phyloP scores from a whole-genome alignment of 73 alveolate genomes.

The Blepharisma stoltei region DNA sequence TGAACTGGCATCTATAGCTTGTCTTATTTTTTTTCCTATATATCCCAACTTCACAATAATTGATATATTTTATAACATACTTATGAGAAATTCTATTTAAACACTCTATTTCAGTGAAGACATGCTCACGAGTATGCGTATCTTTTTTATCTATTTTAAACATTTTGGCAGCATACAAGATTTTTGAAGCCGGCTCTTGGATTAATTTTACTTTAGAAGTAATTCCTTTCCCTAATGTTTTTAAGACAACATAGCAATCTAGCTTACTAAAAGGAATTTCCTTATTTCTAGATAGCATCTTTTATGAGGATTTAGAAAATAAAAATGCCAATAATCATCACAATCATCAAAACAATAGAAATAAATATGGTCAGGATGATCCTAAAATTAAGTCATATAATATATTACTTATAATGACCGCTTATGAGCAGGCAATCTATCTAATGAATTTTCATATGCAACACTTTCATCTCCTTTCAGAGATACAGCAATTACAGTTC shows the following conservation, averaged over 20 bases:
- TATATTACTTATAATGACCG: too few species aligned
- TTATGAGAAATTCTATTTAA: slow-evolving; percentile 51
- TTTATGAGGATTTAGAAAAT: too few species aligned
- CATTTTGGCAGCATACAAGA: slow-evolving; percentile 48
- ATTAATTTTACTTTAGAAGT: slow-evolving; percentile 50
- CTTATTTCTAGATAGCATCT: too few species aligned
- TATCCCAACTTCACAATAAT: slow-evolving; percentile 39
- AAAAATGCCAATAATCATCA: too few species aligned
- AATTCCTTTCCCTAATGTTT: slow-evolving; percentile 68
- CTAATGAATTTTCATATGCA: too few species aligned
- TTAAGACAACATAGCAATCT: slow-evolving; percentile 23
- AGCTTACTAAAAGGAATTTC: neutral
- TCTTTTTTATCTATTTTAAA: neutral
- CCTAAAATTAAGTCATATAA: too few species aligned
- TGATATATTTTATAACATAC: slow-evolving; percentile 44
- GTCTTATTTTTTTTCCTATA: slow-evolving; percentile 38
- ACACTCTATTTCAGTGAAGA: slow-evolving; percentile 52
- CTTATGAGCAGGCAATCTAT: too few species aligned
- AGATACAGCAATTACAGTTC: slow-evolving; percentile 50
- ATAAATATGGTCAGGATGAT: too few species aligned
- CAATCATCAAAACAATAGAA: too few species aligned
- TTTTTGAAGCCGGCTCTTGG: slow-evolving; percentile 22
- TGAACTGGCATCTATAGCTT: slow-evolving; percentile 33
- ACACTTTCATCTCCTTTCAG: slow-evolving; percentile 5
- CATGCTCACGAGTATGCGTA: slow-evolving; percentile 36